These are phyloP conservation scores for Debaryomyces sp. DNA, from an alignment of 1,139 yeast genomes.

Conservation along the genomic window DNA sequence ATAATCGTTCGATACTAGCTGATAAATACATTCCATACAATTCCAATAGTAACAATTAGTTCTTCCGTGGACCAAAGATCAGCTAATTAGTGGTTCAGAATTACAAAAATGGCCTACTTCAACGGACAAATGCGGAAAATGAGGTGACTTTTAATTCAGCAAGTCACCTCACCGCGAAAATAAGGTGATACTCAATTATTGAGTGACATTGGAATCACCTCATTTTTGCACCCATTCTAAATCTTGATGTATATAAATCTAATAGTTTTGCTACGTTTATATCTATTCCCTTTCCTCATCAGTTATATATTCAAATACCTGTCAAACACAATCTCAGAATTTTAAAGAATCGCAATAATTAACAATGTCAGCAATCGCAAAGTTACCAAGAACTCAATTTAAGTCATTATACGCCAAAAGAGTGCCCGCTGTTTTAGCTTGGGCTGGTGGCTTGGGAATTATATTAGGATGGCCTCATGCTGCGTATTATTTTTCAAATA, in stretches of 20 bases:
- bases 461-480: conserved; percentile 46
- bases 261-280: background rate
- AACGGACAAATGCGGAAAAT: background rate
- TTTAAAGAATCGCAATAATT: background rate
- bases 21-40: background rate
- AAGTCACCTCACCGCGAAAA: background rate
- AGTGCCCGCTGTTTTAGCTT: conserved; percentile 32
- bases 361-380: background rate
- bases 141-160: background rate
- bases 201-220: background rate
- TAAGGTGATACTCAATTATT: conserved; percentile 1
- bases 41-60: background rate
- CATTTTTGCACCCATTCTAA: conserved; percentile 5
- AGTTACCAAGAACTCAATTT: conserved; percentile 20
- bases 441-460: conserved; percentile 34
- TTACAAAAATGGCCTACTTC: background rate
- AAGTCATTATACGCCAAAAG: conserved; percentile 30
- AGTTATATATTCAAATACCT: background rate
- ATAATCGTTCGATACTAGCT: background rate
- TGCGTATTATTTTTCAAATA: conserved; percentile 27
- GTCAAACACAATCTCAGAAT: background rate
- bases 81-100: background rate
- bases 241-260: background rate
- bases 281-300: background rate
- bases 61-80: background rate